phyloP scores from a whole-genome alignment of 192 early-diverging fungal genomes.

The Coemansia sp. region DNA sequence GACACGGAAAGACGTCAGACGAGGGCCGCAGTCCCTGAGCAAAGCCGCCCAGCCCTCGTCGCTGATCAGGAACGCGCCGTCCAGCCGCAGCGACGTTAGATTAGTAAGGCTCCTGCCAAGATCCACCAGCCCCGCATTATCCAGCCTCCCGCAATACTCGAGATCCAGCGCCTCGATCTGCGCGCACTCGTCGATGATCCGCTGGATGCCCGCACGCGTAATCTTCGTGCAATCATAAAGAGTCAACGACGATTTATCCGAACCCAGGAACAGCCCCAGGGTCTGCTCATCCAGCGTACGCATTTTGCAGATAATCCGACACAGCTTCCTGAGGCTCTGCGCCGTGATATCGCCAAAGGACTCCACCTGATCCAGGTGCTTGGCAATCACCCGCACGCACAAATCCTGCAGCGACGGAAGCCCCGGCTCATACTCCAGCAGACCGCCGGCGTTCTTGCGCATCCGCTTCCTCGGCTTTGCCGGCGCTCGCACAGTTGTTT shows the following conservation, averaged over 20 bases:
- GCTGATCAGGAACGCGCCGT: slow-evolving; percentile 69
- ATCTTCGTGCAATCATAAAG: slow-evolving; percentile 83
- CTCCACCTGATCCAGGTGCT: slow-evolving; percentile 77
- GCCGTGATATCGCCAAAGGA: slow-evolving; percentile 78
- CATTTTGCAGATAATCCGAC: slow-evolving; percentile 74
- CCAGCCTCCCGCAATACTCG: slow-evolving; percentile 71
- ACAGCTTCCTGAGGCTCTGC: slow-evolving; percentile 65
- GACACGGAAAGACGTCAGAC: slow-evolving; percentile 59
- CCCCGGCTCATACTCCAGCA: slow-evolving; percentile 55
- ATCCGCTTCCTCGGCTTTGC: slow-evolving; percentile 13
- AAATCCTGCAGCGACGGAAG: slow-evolving; percentile 62
- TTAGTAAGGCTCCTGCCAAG: slow-evolving; percentile 41
- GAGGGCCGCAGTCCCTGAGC: slow-evolving; percentile 55
- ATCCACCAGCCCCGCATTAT: slow-evolving; percentile 43
- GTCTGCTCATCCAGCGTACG: slow-evolving; percentile 64
- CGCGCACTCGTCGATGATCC: slow-evolving; percentile 65
- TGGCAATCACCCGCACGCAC: slow-evolving; percentile 68
- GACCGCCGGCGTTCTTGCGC: slow-evolving; percentile 47
- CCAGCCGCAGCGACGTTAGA: slow-evolving; percentile 59
- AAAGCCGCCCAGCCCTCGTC: slow-evolving; percentile 59
- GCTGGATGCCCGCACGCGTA: slow-evolving; percentile 50
- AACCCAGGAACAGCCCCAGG: slow-evolving; percentile 67
- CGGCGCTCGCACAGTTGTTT: not conserved
- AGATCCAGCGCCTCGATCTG: slow-evolving; percentile 61
- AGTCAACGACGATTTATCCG: slow-evolving; percentile 54